Evolutionary conservation across 495 filamentous ascomycete species (phyloP).

Genomic region (Lasiosphaeria hispida): DNA sequence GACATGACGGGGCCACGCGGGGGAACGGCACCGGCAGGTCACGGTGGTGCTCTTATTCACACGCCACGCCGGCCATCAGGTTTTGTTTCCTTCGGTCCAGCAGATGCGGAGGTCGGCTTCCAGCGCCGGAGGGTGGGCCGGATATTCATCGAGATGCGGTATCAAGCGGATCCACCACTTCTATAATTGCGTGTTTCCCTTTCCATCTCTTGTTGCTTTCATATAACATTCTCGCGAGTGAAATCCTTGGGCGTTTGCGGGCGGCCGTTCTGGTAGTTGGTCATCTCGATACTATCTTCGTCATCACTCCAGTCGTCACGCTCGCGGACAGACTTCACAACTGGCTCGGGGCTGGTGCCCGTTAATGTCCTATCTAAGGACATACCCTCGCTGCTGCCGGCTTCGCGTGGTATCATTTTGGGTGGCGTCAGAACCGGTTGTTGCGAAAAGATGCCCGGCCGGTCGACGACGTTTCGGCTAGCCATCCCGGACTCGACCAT

Average conservation of each 20-base stretch:
- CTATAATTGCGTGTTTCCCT: too few relatives aligned
- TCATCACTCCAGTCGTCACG: constrained; percentile 15
- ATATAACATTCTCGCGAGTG: too few relatives aligned
- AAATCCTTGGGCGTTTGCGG: constrained; percentile 13
- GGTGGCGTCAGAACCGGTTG: background rate
- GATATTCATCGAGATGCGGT: too few relatives aligned
- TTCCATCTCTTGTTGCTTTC: too few relatives aligned
- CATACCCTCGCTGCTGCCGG: background rate
- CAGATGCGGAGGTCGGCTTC: too few relatives aligned
- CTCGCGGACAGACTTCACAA: background rate
- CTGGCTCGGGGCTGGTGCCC: constrained; percentile 9
- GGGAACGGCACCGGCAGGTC: too few relatives aligned
- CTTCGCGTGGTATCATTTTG: background rate
- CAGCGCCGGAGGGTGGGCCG: too few relatives aligned
- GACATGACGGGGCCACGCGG: too few relatives aligned
- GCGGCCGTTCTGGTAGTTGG: constrained; percentile 14
- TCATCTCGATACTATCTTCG: constrained; percentile 25
- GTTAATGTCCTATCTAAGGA: constrained; percentile 14
- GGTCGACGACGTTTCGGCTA: background rate
- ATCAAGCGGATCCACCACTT: too few relatives aligned
- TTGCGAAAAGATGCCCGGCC: background rate
- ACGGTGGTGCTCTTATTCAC: too few relatives aligned
- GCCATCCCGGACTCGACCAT: constrained; percentile 17
- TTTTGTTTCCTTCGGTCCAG: too few relatives aligned
- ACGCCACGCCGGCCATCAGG: too few relatives aligned